Percentiles rank a stretch among this genome's conserved stretches.
phyloP scores from a whole-genome alignment of 345 rosid species.

The Ailanthus altissimus region DNA sequence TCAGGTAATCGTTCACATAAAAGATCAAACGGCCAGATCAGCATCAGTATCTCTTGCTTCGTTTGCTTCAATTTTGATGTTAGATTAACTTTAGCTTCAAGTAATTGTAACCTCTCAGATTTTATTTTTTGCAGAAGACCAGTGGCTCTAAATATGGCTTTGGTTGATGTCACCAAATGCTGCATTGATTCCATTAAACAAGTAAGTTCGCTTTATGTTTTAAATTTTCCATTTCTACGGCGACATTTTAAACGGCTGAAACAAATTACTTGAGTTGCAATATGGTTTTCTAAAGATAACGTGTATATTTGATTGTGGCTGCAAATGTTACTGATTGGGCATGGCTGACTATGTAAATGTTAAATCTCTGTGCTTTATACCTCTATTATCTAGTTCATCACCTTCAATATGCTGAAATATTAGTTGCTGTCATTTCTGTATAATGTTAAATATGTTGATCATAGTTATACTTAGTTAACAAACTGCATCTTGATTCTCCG shows the following conservation, averaged over 20 bases:
- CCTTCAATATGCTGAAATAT: neutral
- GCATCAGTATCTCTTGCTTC: neutral
- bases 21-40: neutral
- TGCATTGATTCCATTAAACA: slow-evolving; percentile 78
- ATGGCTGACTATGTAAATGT: neutral
- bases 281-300: neutral
- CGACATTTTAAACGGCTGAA: neutral
- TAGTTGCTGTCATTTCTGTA: neutral
- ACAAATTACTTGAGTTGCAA: neutral
- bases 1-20: neutral
- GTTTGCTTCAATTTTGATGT: neutral
- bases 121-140: neutral
- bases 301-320: neutral
- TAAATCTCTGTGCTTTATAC: neutral
- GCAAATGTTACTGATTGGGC: neutral
- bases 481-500: no score
- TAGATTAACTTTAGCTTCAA: neutral
- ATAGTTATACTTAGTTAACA: no score
- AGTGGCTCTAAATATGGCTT: slow-evolving; percentile 44
- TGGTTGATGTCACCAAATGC: slow-evolving; percentile 68
- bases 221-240: neutral
- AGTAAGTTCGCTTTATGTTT: slow-evolving; percentile 41
- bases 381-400: neutral
- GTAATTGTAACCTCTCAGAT: neutral
- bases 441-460: no score